Base-by-base conservation (phyloP, 129 eudicot genomes). In the Lactuca sativa region DNA sequence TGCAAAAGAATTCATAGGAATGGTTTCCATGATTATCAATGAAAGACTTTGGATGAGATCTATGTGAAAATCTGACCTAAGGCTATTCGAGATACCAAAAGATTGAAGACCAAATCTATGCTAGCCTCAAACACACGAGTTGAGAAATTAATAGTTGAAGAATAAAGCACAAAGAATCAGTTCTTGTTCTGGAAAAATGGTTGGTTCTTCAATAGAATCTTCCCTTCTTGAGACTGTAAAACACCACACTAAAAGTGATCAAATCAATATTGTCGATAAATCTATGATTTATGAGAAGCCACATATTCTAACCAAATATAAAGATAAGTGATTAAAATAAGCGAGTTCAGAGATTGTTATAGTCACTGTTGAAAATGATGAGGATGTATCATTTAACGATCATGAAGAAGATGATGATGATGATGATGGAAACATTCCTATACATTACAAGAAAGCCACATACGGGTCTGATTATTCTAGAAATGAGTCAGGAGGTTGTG, bases 341-440 rank as follows among this genome's bases (percentile, higher is more conserved):
- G 98, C 86, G 64, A 79, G 66, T 53, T 66, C 90, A 7, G 92
- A 92, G 75, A 52, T 41, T 30, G 77, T 77, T 71, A 76, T 79
- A 14, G 66, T 90, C 25, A 80, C 73, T 49, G 38, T 90, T 13
- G 91, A 78, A 59, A 76, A 86, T 72, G 90, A 89, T 52, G 98
- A 83, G 54, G 97, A 89, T 78, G 90, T 93, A 11, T 89, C 99
- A 3, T 93, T 90, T 66, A 93, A 95, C 82, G 99, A 93, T 77
- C 90, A 87, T 65, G 97, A 93, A 64, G 98, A 95, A 9, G 51
- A 44, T 3, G 51, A 44, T 43, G 48, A 43, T 9, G 69, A 43
- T 15, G 96, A 90, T 71, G 97, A 92, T 72, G 95, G 78, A 34
- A 85, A 89, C 72, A 82, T 67, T 16, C 89, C 88, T 8, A 70